A percentile compares a stretch with the other conserved stretches of the same genome.
phyloP scores from a whole-genome alignment of 495 filamentous ascomycete species.

The Annulohypoxylon maeteangense region DNA sequence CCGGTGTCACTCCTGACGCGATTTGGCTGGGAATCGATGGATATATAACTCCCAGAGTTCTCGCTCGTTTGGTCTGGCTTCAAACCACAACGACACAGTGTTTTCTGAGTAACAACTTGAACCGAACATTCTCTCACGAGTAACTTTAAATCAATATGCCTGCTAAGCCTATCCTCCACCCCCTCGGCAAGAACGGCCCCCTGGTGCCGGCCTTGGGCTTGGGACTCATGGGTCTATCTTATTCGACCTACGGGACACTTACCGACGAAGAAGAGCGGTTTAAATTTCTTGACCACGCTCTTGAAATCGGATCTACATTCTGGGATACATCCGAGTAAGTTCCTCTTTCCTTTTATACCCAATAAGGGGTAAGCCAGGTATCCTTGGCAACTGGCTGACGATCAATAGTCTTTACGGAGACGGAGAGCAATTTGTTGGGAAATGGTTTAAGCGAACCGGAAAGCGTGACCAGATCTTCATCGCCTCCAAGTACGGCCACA shows the following conservation, averaged over 20 bases:
- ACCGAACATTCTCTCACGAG: background rate
- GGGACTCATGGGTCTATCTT: slow-evolving; percentile 63
- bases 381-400: background rate
- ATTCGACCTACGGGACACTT: slow-evolving; percentile 51
- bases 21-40: background rate
- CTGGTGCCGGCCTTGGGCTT: slow-evolving; percentile 62
- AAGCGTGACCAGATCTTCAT: slow-evolving; percentile 66
- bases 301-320: slow-evolving; percentile 64
- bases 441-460: slow-evolving; percentile 63
- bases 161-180: slow-evolving; percentile 39
- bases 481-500: slow-evolving; percentile 64
- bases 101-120: background rate
- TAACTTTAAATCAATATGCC: slow-evolving; percentile 30
- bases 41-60: background rate
- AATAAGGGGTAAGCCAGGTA: background rate
- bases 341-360: background rate
- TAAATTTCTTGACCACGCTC: slow-evolving; percentile 62
- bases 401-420: slow-evolving; percentile 51
- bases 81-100: background rate
- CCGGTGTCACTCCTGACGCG: background rate
- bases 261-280: slow-evolving; percentile 61
- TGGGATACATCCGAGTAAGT: slow-evolving; percentile 66
- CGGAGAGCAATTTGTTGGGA: slow-evolving; percentile 60
- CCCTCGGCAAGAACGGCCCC: slow-evolving; percentile 64
- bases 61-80: background rate